These are phyloP conservation scores for Aspergillus bombycis DNA, from an alignment of 2,329 filamentous ascomycete species.

Conservation along the genomic window DNA sequence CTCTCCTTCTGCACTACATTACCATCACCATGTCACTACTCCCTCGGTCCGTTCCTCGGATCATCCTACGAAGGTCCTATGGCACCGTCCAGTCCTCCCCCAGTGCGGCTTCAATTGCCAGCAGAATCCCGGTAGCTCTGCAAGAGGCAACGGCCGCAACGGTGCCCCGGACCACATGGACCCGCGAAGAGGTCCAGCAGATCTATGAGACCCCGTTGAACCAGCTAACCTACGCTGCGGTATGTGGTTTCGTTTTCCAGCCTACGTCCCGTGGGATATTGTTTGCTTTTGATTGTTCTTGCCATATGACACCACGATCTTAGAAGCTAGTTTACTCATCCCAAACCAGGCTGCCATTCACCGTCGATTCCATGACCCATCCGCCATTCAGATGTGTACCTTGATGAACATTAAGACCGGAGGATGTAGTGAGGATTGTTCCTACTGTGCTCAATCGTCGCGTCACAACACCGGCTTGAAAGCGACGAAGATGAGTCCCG, in stretches of 20 bases:
- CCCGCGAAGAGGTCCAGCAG: constrained; percentile 75
- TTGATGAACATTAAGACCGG: constrained; percentile 97
- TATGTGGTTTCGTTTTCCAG: constrained; percentile 46
- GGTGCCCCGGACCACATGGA: constrained; percentile 72
- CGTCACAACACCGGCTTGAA: constrained; percentile 77
- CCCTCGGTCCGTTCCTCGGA: constrained; percentile 32
- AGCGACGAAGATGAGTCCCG: constrained; percentile 76
- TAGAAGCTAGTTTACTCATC: not conserved
- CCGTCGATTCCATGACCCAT: constrained; percentile 80
- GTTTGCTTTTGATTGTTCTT: not conserved
- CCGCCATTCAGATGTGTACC: constrained; percentile 87
- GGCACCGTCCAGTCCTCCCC: constrained; percentile 44
- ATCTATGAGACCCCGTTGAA: constrained; percentile 83
- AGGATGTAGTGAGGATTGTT: constrained; percentile 89
- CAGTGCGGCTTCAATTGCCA: constrained; percentile 34
- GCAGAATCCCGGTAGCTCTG: constrained; percentile 35
- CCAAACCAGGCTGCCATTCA: constrained; percentile 70
- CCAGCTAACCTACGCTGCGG: constrained; percentile 75
- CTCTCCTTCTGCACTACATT: not conserved
- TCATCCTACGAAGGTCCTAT: constrained; percentile 37
- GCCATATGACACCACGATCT: not conserved
- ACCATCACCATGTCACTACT: constrained; percentile 32
- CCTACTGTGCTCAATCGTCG: constrained; percentile 88
- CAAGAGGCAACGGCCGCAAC: constrained; percentile 41
- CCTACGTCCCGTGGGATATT: not conserved